These are phyloP conservation scores for Cladosporium sp. DNA, from an alignment of 2,329 filamentous ascomycete genomes.

Conservation along the genomic window DNA sequence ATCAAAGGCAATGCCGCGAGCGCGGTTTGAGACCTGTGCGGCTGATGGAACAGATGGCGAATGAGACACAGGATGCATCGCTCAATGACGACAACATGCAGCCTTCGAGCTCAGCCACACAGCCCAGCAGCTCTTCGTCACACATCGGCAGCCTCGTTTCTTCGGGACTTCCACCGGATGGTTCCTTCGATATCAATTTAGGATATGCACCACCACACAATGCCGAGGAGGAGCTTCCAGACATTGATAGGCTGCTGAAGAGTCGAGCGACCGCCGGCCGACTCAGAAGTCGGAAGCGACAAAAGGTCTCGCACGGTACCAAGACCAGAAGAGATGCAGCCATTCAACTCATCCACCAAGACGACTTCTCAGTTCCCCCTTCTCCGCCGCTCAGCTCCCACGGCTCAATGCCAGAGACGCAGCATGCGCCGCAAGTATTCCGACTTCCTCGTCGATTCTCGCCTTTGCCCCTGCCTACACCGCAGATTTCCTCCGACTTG, in stretches of 20 bases:
- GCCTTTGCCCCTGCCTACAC: constrained; percentile 23
- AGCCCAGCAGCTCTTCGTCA: not conserved
- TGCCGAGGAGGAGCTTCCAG: not conserved
- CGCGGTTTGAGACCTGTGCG: constrained; percentile 40
- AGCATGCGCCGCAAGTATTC: constrained; percentile 17
- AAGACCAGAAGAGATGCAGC: no score
- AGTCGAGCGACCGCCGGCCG: not conserved
- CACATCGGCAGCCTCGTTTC: constrained; percentile 3
- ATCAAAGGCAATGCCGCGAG: constrained; percentile 37
- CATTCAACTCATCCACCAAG: not conserved
- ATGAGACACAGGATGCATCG: constrained; percentile 12
- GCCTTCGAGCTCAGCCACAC: constrained; percentile 3
- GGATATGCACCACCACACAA: no score
- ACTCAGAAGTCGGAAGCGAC: constrained; percentile 10
- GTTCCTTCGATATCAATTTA: not conserved
- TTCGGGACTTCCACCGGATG: constrained; percentile 7
- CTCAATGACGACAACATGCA: not conserved
- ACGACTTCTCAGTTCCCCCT: constrained; percentile 35
- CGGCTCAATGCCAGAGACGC: constrained; percentile 2
- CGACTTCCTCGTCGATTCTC: constrained; percentile 18
- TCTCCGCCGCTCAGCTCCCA: constrained; percentile 34
- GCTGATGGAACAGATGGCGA: constrained; percentile 20
- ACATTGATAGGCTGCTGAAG: not conserved
- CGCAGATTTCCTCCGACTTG: constrained; percentile 25
- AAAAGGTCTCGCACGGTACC: constrained; percentile 12